These are phyloP conservation scores for Zanthoxylum bungeanum DNA, from an alignment of 345 rosid species.

Conservation along the genomic window DNA sequence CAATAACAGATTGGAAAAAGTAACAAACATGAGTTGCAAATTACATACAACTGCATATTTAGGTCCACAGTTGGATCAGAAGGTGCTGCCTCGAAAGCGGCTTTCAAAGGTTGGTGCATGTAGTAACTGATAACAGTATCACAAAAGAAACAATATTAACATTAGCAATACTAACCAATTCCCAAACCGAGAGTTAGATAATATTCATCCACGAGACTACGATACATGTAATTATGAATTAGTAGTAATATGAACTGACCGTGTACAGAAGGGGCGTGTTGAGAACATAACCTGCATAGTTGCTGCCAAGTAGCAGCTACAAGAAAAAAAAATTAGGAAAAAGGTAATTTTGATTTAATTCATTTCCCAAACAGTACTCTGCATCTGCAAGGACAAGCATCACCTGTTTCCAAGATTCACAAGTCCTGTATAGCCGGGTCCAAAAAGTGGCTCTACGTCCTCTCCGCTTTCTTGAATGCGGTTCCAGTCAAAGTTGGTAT, in stretches of 20 bases:
- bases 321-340: conserved; percentile 26
- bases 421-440: conserved; percentile 98
- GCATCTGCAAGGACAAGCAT: conserved; percentile 1
- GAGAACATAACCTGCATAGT: conserved; percentile 96
- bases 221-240: conserved; percentile 4
- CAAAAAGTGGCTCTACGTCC: conserved; percentile 74
- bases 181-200: neutral
- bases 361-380: conserved; percentile 6
- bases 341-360: conserved; percentile 11
- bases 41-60: conserved; percentile 90
- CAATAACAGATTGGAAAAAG: neutral
- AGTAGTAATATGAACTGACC: conserved; percentile 39
- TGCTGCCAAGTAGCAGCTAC: conserved; percentile 99
- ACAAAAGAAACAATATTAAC: conserved; percentile 11
- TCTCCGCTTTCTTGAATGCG: conserved; percentile 99
- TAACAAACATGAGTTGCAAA: conserved; percentile 10
- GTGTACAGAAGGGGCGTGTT: conserved; percentile 57
- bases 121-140: conserved; percentile 53
- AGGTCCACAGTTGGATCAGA: conserved; percentile 97
- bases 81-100: conserved; percentile 82
- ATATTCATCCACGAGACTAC: conserved; percentile 3
- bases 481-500: conserved; percentile 95
- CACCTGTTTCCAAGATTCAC: conserved; percentile 98
- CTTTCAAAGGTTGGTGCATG: conserved; percentile 60
- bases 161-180: conserved; percentile 10